These are phyloP conservation scores for Fraxinus latifolia DNA, from an alignment of 305 asterid species.

Conservation along the genomic window DNA sequence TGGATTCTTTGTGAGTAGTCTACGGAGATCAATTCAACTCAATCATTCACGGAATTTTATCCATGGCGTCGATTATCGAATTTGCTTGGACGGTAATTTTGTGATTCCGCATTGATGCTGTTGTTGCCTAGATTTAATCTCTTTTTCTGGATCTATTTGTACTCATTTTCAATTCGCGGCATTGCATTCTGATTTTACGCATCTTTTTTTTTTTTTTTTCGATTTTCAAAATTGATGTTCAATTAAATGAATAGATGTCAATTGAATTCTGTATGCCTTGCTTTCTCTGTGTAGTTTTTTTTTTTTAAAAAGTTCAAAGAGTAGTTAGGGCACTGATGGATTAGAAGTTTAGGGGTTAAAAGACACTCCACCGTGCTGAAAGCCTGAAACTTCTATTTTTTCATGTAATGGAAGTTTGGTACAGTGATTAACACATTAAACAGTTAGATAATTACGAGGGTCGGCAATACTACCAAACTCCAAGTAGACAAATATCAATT, in stretches of 20 bases:
- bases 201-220: not conserved
- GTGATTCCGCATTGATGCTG: not conserved
- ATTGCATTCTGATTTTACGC: not conserved
- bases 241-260: constrained; percentile 8
- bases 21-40: constrained; percentile 29
- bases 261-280: not conserved
- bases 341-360: not conserved
- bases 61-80: constrained; percentile 58
- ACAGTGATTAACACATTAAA: not conserved
- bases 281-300: not conserved
- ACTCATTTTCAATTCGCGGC: constrained; percentile 5
- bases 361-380: not conserved
- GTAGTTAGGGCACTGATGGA: not conserved
- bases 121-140: constrained; percentile 21
- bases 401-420: not conserved
- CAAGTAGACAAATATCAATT: not conserved
- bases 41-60: constrained; percentile 5
- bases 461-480: not conserved
- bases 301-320: not conserved
- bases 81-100: constrained; percentile 68
- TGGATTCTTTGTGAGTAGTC: not conserved
- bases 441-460: not conserved
- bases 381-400: not conserved
- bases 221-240: not conserved
- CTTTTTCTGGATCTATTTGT: not conserved